phyloP scores from a whole-genome alignment of 805 yeast species.

The Sugiyamaella boreocaroliniensis region DNA sequence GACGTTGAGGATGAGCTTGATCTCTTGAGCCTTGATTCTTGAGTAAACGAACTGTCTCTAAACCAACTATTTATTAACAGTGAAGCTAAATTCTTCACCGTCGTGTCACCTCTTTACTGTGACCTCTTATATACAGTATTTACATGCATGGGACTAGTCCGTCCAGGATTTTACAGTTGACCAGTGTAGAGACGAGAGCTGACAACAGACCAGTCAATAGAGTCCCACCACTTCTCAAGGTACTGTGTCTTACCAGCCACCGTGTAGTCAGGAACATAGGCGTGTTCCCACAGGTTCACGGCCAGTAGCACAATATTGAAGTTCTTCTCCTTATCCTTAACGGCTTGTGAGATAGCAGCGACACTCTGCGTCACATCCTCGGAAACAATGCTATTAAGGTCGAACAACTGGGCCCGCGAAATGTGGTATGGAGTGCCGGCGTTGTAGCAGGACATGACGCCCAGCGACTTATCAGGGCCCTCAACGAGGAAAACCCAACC shows the following conservation, averaged over 20 bases:
- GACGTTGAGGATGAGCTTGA: conserved; percentile 3
- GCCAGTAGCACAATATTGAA: conserved; percentile 60
- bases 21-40: background rate
- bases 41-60: background rate
- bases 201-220: conserved; percentile 69
- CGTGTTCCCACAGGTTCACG: conserved; percentile 81
- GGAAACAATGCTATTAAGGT: conserved; percentile 65
- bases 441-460: conserved; percentile 76
- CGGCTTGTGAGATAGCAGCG: conserved; percentile 38
- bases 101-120: background rate
- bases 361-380: conserved; percentile 47
- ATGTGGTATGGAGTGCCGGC: conserved; percentile 75
- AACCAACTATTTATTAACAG: background rate
- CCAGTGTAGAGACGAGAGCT: conserved; percentile 17
- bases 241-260: conserved; percentile 63
- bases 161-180: background rate
- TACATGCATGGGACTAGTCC: background rate
- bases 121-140: background rate
- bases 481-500: conserved; percentile 91
- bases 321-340: conserved; percentile 23
- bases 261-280: conserved; percentile 83
- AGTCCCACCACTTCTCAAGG: conserved; percentile 65
- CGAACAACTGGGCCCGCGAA: conserved; percentile 56
- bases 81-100: background rate
- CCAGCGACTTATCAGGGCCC: conserved; percentile 41